Conservation (phyloP, 345 rosid genomes). For the Linum lewisii region DNA sequence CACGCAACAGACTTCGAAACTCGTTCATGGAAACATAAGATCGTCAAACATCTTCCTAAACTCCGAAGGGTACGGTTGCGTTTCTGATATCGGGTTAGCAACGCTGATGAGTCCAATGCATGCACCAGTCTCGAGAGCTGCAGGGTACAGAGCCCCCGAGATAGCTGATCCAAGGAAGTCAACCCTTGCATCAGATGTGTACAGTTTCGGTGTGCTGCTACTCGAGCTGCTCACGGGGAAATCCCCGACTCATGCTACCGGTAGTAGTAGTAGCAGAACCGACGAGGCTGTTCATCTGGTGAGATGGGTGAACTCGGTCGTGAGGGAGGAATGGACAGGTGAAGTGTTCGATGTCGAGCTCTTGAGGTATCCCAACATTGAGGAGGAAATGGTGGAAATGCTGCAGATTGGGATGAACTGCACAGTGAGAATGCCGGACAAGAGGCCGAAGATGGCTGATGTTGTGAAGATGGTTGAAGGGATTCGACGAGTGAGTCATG, state of each 20-base stretch:
- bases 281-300: conserved; percentile 24
- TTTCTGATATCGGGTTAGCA: conserved; percentile 21
- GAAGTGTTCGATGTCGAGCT: conserved; percentile 28
- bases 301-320: conserved; percentile 29
- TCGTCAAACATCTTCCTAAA: conserved; percentile 25
- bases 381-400: conserved; percentile 33
- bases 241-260: conserved; percentile 14
- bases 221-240: conserved; percentile 28
- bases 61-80: conserved; percentile 19
- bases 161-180: conserved; percentile 20
- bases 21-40: conserved; percentile 27
- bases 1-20: conserved; percentile 19
- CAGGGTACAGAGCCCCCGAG: conserved; percentile 26
- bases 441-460: conserved; percentile 21
- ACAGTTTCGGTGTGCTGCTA: conserved; percentile 24
- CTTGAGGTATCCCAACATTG: conserved; percentile 22
- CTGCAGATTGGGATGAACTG: conserved; percentile 24
- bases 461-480: conserved; percentile 25
- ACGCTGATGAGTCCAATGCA: conserved; percentile 19
- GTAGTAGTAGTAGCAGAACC: neutral
- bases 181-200: conserved; percentile 24
- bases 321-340: conserved; percentile 29
- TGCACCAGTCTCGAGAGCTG: conserved; percentile 9
- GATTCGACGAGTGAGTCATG: conserved; percentile 3
- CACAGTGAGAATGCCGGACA: conserved; percentile 21